phyloP scores from a whole-genome alignment of 2,329 filamentous ascomycete species.

The Oidium heveae region DNA sequence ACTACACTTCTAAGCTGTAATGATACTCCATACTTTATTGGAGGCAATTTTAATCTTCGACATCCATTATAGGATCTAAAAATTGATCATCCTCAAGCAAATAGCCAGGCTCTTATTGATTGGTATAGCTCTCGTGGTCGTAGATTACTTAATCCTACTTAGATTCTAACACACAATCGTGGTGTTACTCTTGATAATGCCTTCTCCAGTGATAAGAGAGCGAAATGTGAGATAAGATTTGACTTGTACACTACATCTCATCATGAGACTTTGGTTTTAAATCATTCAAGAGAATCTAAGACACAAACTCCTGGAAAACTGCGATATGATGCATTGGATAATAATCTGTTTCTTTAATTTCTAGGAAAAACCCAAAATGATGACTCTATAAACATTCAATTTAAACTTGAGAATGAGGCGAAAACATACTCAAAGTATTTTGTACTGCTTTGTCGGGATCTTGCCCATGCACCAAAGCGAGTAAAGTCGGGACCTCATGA shows the following conservation, averaged over 20 bases:
- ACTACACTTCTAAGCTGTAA: neutral
- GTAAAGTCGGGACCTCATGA: too few relatives aligned
- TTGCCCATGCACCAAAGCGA: too few relatives aligned
- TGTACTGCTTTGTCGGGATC: too few relatives aligned
- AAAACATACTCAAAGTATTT: neutral
- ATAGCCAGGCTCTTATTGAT: neutral
- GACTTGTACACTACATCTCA: neutral
- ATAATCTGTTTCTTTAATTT: neutral
- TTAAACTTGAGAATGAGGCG: too few relatives aligned
- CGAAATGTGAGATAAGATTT: neutral
- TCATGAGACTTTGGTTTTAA: neutral
- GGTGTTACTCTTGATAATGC: neutral
- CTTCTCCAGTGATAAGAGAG: neutral
- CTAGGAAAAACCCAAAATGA: too few relatives aligned
- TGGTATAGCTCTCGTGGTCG: neutral
- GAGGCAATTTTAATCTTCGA: neutral
- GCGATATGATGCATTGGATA: neutral
- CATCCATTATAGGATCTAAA: neutral
- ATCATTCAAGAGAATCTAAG: neutral
- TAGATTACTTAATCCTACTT: slow-evolving; percentile 18
- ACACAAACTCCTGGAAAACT: neutral
- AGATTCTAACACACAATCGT: neutral
- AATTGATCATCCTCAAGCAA: neutral
- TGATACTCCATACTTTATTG: neutral
- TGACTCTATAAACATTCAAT: too few relatives aligned